Evolutionary conservation across 2,329 filamentous ascomycete species (phyloP).

Genomic region (Chalaropsis thielavioides): DNA sequence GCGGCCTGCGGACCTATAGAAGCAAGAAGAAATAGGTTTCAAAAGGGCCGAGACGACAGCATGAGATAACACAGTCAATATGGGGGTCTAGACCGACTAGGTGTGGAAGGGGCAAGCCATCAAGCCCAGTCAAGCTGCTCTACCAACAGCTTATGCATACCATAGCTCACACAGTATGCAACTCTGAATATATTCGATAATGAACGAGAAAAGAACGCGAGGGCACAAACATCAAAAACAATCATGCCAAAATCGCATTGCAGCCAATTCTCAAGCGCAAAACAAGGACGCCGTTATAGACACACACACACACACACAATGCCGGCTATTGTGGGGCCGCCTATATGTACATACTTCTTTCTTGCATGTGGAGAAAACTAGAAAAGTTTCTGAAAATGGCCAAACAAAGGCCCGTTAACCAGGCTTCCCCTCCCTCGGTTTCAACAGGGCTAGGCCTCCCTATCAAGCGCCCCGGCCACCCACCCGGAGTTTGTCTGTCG

Average conservation of each 20-base stretch:
- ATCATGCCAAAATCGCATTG: not conserved
- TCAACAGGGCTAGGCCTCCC: not conserved
- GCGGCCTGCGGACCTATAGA: not conserved
- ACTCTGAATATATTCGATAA: not conserved
- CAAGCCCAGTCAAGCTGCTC: not conserved
- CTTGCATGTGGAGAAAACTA: not conserved
- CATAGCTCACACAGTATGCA: too few relatives aligned
- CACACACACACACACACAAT: too few relatives aligned
- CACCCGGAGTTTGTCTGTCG: not conserved
- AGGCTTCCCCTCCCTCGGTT: not conserved
- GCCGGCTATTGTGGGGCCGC: too few relatives aligned
- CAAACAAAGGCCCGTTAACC: not conserved
- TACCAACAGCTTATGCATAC: not conserved
- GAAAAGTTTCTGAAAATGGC: not conserved
- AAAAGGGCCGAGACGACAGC: slow-evolving; percentile 2
- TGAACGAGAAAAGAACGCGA: not conserved
- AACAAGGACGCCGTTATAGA: not conserved
- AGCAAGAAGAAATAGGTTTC: not conserved
- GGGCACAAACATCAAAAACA: too few relatives aligned
- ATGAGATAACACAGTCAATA: not conserved
- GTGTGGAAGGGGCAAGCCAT: not conserved
- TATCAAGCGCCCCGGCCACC: not conserved
- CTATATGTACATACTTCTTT: too few relatives aligned
- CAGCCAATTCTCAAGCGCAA: not conserved
- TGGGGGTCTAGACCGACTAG: not conserved